Evolutionary conservation across 2,329 filamentous ascomycete species (phyloP), one percentile per base, ranked within the genome.

Genomic region (Aspergillus persii): DNA sequence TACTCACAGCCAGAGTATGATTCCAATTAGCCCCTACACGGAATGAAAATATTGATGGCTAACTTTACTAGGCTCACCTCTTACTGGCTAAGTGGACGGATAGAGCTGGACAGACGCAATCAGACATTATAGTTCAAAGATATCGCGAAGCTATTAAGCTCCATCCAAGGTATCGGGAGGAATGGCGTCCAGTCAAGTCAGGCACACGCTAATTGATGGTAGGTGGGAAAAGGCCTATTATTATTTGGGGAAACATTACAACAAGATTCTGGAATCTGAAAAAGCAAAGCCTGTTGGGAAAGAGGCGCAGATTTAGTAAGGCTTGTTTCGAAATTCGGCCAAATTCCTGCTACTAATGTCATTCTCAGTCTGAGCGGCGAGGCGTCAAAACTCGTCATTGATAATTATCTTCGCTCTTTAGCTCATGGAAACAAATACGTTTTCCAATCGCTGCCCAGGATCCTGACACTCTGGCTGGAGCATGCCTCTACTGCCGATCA

Each of bases 211-310:
- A 53, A 66, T 56, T 11, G 11, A 33, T 53, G n/a, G 30, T 54
- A 86, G 86, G 54, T 99, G 94, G 93, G 95, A 99, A 72, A 98
- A 97, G 75, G 93, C 92, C 0, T 94, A 98, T 72, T 99, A 98
- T 74, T 96, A 97, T 73, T 84, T 99, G 8, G 95, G 95, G 4
- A 92, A 94, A 50, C 92, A 98, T 76, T 99, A 99, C 82, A 96
- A 96, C 74, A 99, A 97, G 75, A 84, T 98, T 3, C 80, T 97
- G 3, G 94, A 98, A 68, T 91, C 92, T 0, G 92, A 98, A 73
- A 93, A 92, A 74, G 80, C 84, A 2, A 84, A 96, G 54, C 87
- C 89, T 41, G 81, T 85, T 18, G 85, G 89, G 30, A 92, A 93
- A 63, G 92, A 96, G 74, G 88, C 84, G 47, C 89, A 92, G 56